phyloP scores from a whole-genome alignment of 345 rosid genomes.

The rapeseed (Brassica napus) region DNA sequence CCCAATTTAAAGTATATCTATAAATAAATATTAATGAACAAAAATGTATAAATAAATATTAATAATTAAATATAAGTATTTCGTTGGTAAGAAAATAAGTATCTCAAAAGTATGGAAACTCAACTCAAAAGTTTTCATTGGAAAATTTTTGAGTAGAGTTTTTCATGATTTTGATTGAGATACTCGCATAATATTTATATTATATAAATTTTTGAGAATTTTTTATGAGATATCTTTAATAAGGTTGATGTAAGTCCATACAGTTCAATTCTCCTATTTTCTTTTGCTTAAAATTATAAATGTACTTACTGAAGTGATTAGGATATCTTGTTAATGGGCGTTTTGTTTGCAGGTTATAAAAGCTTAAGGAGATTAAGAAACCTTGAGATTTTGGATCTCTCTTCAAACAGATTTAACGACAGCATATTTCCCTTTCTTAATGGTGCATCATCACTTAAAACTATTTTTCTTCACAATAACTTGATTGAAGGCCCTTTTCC shows the following conservation, averaged over 20 bases:
- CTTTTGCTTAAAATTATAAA: background rate
- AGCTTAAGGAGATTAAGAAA: slow-evolving; percentile 8
- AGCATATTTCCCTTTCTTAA: slow-evolving; percentile 12
- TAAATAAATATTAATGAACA: no score
- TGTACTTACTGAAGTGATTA: background rate
- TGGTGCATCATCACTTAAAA: slow-evolving; percentile 15
- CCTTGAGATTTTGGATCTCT: slow-evolving; percentile 18
- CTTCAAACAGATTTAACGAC: background rate
- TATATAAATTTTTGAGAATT: no score
- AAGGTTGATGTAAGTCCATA: background rate
- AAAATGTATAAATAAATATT: no score
- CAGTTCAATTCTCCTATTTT: background rate
- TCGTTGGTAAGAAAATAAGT: no score
- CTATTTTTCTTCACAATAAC: background rate
- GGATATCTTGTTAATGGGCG: background rate
- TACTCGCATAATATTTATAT: no score
- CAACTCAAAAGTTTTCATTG: no score
- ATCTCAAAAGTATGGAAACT: no score
- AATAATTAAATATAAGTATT: no score
- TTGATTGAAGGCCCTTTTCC: background rate
- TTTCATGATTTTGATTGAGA: no score
- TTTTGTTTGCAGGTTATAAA: slow-evolving; percentile 4
- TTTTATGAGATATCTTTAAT: no score
- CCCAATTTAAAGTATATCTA: no score
- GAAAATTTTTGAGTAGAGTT: no score